phyloP scores from a whole-genome alignment of 208 protist species.

The Leishmania major region DNA sequence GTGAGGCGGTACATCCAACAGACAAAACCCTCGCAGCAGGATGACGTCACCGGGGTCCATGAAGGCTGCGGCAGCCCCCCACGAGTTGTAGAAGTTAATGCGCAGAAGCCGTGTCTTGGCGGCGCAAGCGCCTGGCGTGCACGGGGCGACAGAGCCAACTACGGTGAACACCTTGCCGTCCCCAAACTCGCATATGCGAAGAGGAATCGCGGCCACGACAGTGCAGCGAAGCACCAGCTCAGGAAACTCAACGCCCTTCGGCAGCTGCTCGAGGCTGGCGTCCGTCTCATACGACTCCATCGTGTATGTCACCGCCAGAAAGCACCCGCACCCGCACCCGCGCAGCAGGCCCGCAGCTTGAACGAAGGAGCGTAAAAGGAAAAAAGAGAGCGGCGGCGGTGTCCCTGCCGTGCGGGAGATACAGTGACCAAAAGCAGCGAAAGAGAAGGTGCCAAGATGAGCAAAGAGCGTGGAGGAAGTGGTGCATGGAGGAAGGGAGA shows the following conservation, averaged over 20 bases:
- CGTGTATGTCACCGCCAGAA: background rate
- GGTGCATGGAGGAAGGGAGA: background rate
- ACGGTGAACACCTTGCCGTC: slow-evolving; percentile 61
- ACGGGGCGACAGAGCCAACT: slow-evolving; percentile 30
- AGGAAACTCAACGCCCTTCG: slow-evolving; percentile 25
- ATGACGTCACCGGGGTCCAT: slow-evolving; percentile 65
- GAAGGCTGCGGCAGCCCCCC: slow-evolving; percentile 69
- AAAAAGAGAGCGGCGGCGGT: background rate
- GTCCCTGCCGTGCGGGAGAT: background rate
- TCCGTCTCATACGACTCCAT: slow-evolving; percentile 59
- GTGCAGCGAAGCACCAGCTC: slow-evolving; percentile 50
- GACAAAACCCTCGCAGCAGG: slow-evolving; percentile 39
- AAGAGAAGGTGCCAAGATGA: slow-evolving; percentile 1
- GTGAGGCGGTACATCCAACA: slow-evolving; percentile 5
- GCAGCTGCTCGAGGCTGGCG: slow-evolving; percentile 33
- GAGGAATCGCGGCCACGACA: slow-evolving; percentile 38
- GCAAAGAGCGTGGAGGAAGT: background rate
- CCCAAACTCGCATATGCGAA: slow-evolving; percentile 60
- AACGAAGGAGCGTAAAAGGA: background rate
- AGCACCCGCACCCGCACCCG: background rate
- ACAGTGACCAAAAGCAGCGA: background rate
- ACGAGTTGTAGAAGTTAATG: slow-evolving; percentile 74
- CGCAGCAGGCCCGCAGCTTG: background rate
- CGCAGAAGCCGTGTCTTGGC: slow-evolving; percentile 22
- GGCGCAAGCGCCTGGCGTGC: slow-evolving; percentile 1